Evolutionary conservation across 2,329 filamentous ascomycete genomes (phyloP), one percentile per base, ranked within the genome.

Genomic region (Neonectria punicea): DNA sequence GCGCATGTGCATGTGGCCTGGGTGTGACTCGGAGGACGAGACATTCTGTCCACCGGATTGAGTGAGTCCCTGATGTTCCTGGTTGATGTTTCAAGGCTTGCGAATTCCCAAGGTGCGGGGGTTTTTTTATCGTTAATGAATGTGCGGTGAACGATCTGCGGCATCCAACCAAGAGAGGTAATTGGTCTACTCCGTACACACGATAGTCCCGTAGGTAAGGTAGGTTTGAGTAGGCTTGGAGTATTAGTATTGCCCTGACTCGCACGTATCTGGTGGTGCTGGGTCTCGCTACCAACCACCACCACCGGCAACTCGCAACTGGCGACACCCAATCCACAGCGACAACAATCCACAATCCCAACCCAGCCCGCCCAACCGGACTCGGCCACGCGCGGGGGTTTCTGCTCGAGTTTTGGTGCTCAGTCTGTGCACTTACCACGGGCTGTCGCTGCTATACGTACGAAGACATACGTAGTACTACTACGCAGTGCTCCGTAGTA

Each of bases 311-410:
- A 36, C 20, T 30, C 41, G 39, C 53, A 51, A 55, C 58, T 11
- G 4, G 16, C 6, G 9, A 43, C 39, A n/a, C 39, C 16, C 39
- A 43, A 41, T 54, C 43, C 44, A 49, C 34, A 20, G 41, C 41
- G 18, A 47, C 46, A 43, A 46, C 36, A 62, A 62, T 53, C 55
- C 46, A 55, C 32, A 49, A 30, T 53, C 60, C 34, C 30, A 16
- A 34, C 41, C 16, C 20, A 28, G 28, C 53, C 61, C 55, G 49
- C 60, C 68, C 67, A 72, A 66, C 69, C 70, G 56, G 64, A 66
- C 67, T 69, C 58, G 67, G 69, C 69, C 70, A 69, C 70, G 62
- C 63, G 65, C 60, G 20, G 28, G 44, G 25, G 16, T 14, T 34
- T 34, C 16, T 49, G 14, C 22, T 49, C 3, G 41, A 9, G n/a